These are phyloP conservation scores for Globisporangium megalacanthum DNA, from an alignment of 352 stramenopile species.

Conservation along the genomic window DNA sequence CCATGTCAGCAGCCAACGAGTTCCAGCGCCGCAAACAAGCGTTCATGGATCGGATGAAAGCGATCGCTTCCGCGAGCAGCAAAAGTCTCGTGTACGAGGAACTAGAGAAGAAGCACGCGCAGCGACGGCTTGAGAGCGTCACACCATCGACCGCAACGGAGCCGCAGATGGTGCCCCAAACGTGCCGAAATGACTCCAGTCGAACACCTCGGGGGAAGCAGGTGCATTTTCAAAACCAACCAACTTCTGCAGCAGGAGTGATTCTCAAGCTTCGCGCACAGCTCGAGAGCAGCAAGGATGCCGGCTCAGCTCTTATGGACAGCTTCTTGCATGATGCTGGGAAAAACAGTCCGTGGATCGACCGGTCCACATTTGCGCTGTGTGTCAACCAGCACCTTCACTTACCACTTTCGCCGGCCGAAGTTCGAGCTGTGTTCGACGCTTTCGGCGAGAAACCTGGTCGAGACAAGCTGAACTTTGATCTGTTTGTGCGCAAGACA, in stretches of 20 bases:
- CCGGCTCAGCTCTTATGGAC: slow-evolving; percentile 10
- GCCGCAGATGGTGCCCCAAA: not conserved
- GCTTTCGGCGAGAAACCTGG: slow-evolving; percentile 16
- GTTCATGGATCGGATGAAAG: slow-evolving; percentile 74
- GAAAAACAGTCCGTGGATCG: slow-evolving; percentile 10
- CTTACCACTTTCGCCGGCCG: slow-evolving; percentile 16
- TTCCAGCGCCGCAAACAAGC: slow-evolving; percentile 67
- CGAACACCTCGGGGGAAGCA: slow-evolving; percentile 11
- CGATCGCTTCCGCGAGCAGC: slow-evolving; percentile 51
- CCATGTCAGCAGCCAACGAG: slow-evolving; percentile 27
- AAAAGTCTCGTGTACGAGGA: slow-evolving; percentile 76
- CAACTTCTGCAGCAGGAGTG: slow-evolving; percentile 3
- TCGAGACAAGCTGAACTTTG: slow-evolving; percentile 21
- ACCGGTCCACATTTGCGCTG: slow-evolving; percentile 20
- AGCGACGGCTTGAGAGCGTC: slow-evolving; percentile 16
- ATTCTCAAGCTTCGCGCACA: slow-evolving; percentile 15
- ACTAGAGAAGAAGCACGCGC: slow-evolving; percentile 41
- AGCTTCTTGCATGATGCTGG: slow-evolving; percentile 14
- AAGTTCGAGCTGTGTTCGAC: slow-evolving; percentile 22
- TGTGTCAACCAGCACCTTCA: slow-evolving; percentile 23
- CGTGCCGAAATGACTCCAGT: slow-evolving; percentile 4
- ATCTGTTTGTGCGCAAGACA: slow-evolving; percentile 16
- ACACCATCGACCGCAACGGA: not conserved
- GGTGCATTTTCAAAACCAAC: slow-evolving; percentile 14
- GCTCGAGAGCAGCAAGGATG: slow-evolving; percentile 10